Evolutionary conservation across 441 rosid species (phyloP).

Genomic region (Manihot esculenta): DNA sequence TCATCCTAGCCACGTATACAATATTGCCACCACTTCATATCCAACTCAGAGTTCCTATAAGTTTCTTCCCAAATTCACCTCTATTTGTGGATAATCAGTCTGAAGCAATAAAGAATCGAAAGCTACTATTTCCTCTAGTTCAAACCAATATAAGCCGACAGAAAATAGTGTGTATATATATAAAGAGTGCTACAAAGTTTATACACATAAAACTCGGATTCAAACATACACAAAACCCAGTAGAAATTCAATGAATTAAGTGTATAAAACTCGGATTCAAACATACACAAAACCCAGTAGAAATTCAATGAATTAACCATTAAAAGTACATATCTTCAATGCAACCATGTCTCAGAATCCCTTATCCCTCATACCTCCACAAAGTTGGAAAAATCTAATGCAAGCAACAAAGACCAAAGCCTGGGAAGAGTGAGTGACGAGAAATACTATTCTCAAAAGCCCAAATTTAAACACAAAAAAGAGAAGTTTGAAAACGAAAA

Average conservation of each 20-base stretch:
- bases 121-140: not conserved
- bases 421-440: not conserved
- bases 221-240: not conserved
- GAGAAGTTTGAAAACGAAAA: not conserved
- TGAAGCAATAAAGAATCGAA: not conserved
- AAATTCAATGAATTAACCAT: not conserved
- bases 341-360: no score
- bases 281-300: not conserved
- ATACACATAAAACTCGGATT: not conserved
- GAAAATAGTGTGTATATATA: no score
- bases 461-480: not conserved
- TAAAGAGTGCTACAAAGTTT: no score
- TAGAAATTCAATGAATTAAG: not conserved
- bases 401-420: not conserved
- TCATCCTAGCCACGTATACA: not conserved
- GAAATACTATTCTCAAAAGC: not conserved
- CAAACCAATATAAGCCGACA: no score
- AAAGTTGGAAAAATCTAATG: not conserved
- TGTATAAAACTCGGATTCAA: not conserved
- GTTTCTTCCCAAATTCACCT: not conserved
- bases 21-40: not conserved
- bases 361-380: not conserved
- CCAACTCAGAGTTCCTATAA: no score
- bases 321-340: conserved; percentile 6
- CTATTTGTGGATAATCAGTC: not conserved